Conservation (phyloP, 106 monocot species). For the Cymbidium sinense region DNA sequence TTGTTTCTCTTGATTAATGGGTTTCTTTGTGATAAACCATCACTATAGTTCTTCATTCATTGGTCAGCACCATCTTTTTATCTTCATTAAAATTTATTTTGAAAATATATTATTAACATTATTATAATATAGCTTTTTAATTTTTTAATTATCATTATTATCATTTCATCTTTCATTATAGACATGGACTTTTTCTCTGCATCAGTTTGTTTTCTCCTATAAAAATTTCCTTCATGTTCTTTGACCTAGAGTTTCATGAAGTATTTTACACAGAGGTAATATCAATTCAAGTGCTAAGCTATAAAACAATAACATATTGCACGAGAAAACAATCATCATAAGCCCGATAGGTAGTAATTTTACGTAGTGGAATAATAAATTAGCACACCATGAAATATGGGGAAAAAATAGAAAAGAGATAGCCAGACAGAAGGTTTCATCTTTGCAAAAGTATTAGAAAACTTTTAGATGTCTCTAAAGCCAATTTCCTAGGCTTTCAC, state of each 20-base stretch:
- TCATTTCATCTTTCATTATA: slow-evolving; percentile 28
- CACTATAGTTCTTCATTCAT: no score
- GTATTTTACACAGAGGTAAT: not conserved
- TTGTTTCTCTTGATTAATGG: no score
- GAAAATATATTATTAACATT: no score
- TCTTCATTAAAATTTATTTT: no score
- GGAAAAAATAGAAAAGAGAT: not conserved
- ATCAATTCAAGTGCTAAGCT: not conserved
- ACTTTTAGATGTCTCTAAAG: no score
- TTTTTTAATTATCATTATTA: no score
- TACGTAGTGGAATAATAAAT: not conserved
- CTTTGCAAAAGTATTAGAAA: not conserved
- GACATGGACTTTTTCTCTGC: slow-evolving; percentile 16
- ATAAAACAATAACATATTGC: not conserved
- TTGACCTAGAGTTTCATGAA: slow-evolving; percentile 25
- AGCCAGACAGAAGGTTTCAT: not conserved
- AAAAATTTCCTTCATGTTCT: slow-evolving; percentile 26
- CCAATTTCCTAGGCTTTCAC: no score
- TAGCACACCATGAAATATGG: not conserved
- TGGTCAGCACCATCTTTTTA: no score
- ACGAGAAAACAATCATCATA: not conserved
- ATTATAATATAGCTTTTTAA: no score
- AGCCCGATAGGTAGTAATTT: no score
- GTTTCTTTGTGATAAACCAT: no score
- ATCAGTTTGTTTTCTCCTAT: slow-evolving; percentile 66